Evolutionary conservation across 805 yeast genomes (phyloP).

Genomic region (Ogataea populi-albae): DNA sequence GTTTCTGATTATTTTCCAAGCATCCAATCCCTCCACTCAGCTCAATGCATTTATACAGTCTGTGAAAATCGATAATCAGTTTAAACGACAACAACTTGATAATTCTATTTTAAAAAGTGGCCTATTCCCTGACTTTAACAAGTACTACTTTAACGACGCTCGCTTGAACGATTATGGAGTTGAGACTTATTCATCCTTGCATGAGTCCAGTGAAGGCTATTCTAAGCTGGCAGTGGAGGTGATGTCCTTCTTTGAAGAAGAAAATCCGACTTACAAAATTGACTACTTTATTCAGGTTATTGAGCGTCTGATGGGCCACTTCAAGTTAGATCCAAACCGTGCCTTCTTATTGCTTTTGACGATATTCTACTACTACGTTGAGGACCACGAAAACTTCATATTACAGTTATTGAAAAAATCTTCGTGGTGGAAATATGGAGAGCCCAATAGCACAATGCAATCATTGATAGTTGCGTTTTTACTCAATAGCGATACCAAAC

Average conservation of each 20-base stretch:
- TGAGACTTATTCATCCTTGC: conserved; percentile 52
- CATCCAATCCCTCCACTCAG: conserved; percentile 22
- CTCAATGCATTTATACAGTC: conserved; percentile 23
- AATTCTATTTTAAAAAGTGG: conserved; percentile 25
- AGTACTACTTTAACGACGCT: conserved; percentile 30
- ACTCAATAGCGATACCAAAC: conserved; percentile 41
- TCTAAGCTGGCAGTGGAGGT: conserved; percentile 57
- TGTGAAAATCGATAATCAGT: conserved; percentile 25
- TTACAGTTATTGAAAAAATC: conserved; percentile 50
- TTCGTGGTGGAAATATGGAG: conserved; percentile 53
- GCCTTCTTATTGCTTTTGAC: conserved; percentile 62
- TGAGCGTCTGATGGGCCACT: conserved; percentile 67
- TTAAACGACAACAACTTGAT: conserved; percentile 30
- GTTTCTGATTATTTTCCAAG: conserved; percentile 26
- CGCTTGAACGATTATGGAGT: conserved; percentile 30
- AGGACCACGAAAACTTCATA: conserved; percentile 44
- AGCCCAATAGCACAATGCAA: conserved; percentile 20
- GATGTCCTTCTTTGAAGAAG: conserved; percentile 38
- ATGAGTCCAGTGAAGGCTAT: conserved; percentile 79
- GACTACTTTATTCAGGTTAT: conserved; percentile 46
- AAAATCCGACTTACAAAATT: conserved; percentile 41
- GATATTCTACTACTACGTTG: conserved; percentile 44
- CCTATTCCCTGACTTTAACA: conserved; percentile 29
- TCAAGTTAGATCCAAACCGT: conserved; percentile 68
- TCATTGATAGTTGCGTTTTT: conserved; percentile 22